Base-by-base conservation (phyloP, 1,284 basidiomycete genomes). In the Puccinia triticina region DNA sequence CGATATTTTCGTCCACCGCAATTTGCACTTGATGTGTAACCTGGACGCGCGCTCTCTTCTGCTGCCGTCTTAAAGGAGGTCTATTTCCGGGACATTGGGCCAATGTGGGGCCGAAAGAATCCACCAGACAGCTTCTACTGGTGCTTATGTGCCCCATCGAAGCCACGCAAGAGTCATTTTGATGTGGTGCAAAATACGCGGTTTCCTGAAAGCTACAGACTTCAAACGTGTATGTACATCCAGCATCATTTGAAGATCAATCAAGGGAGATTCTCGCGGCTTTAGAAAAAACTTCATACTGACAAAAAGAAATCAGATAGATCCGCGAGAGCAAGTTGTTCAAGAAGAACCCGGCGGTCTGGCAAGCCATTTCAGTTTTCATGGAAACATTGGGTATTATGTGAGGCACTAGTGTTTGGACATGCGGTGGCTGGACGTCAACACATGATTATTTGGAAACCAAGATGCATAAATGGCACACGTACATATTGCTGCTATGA, bases 301-400 rank as follows among this genome's bases (percentile, higher is more conserved):
- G 7, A 75, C 72, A 75, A 75, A 55, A 75, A 2, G 72, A 75
- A 14, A 75, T n/a, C 29, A 75, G 53, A 59, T 75, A 75, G 34
- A 75, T 75, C 34, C 72, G 57, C 2, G 53, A 26, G n/a, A 75
- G 72, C 16, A 75, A 32, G 37, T 32, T 23, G 50, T 75, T 75
- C n/a, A 75, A 21, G 16, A 75, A 1, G 53, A 75, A 75, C 12
- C 50, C 32, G n/a, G 53, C 32, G 53, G 72, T 59, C 32, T 75
- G 72, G 69, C 48, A 75, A 14, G 34, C 29, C 21, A 75, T 75
- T 53, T 75, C 23, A 48, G 26, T 32, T 53, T 40, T 75, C 23
- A 37, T 32, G 26, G 69, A 75, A 34, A 75, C 26, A 37, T 40
- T 75, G 32, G 72, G 26, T 75, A 57, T 55, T n/a, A 75, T 40